Evolutionary conservation across 1,139 yeast species (phyloP).

Genomic region (Yamadazyma conglobata): DNA sequence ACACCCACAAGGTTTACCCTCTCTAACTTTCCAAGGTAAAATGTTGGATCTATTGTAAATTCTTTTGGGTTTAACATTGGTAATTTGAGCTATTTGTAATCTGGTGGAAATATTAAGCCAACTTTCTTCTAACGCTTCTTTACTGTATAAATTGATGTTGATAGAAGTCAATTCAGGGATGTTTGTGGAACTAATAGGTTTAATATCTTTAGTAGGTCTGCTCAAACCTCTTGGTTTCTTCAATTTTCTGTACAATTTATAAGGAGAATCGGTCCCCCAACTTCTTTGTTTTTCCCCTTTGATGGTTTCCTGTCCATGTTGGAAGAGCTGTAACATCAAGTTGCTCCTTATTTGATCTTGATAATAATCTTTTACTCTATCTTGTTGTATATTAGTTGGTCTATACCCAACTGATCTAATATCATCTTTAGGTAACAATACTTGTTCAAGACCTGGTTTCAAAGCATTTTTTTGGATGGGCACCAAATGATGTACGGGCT

Average conservation of each 20-base stretch:
- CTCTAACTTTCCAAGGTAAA: conserved; percentile 82
- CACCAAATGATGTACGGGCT: conserved; percentile 90
- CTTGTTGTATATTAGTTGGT: conserved; percentile 71
- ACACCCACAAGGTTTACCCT: conserved; percentile 91
- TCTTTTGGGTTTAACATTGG: conserved; percentile 79
- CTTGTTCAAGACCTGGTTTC: conserved; percentile 64
- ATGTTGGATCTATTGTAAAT: conserved; percentile 76
- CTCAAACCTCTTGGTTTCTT: conserved; percentile 64
- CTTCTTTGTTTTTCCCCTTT: conserved; percentile 71
- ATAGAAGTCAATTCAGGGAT: conserved; percentile 69
- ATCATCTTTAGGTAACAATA: conserved; percentile 65
- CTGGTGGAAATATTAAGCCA: conserved; percentile 77
- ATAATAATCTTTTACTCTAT: conserved; percentile 79
- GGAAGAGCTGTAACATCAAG: conserved; percentile 70
- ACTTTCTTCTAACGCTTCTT: conserved; percentile 67
- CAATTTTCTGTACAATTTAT: conserved; percentile 76
- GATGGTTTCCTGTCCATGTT: conserved; percentile 54
- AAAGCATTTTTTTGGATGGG: conserved; percentile 67
- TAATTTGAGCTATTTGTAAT: conserved; percentile 85
- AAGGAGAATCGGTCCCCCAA: conserved; percentile 91
- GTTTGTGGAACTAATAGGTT: conserved; percentile 61
- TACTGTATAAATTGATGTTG: conserved; percentile 72
- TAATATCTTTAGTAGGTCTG: conserved; percentile 69
- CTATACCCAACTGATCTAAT: conserved; percentile 72
- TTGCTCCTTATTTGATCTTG: conserved; percentile 71